A percentile compares a stretch with the other conserved stretches of the same genome.
Evolutionary conservation across 2,329 filamentous ascomycete genomes (phyloP).

Genomic region (Pseudocercospora crystallina): DNA sequence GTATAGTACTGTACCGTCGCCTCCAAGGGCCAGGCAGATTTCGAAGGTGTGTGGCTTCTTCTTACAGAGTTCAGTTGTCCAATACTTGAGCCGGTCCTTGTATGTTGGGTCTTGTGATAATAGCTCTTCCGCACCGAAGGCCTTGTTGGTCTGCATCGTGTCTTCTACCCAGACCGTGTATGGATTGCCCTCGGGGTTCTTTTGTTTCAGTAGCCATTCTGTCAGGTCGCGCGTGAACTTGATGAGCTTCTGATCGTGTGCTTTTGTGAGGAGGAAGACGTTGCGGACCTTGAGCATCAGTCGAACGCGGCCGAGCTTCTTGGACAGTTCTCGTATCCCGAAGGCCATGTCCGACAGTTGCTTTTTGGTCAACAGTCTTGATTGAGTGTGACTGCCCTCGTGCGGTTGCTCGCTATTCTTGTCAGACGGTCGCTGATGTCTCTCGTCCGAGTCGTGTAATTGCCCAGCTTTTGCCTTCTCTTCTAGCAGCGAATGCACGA

Average conservation of each 20-base stretch:
- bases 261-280: conserved; percentile 88
- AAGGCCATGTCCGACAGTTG: conserved; percentile 96
- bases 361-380: conserved; percentile 86
- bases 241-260: conserved; percentile 80
- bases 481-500: conserved; percentile 61
- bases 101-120: conserved; percentile 60
- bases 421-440: conserved; percentile 41
- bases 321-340: conserved; percentile 86
- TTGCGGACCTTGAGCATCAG: conserved; percentile 78
- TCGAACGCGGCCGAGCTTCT: conserved; percentile 78
- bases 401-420: conserved; percentile 40
- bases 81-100: conserved; percentile 68
- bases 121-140: conserved; percentile 72
- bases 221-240: conserved; percentile 73
- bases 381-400: conserved; percentile 49
- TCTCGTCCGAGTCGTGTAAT: conserved; percentile 15
- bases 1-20: conserved; percentile 95
- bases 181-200: conserved; percentile 57
- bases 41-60: conserved; percentile 84
- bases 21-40: conserved; percentile 77
- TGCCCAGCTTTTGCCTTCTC: conserved; percentile 32
- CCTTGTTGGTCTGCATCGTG: conserved; percentile 66
- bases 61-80: conserved; percentile 77
- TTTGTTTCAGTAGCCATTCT: conserved; percentile 73
- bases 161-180: conserved; percentile 82